Evolutionary conservation across 306 rosid species (phyloP).

Genomic region (Rubus parviflorus): DNA sequence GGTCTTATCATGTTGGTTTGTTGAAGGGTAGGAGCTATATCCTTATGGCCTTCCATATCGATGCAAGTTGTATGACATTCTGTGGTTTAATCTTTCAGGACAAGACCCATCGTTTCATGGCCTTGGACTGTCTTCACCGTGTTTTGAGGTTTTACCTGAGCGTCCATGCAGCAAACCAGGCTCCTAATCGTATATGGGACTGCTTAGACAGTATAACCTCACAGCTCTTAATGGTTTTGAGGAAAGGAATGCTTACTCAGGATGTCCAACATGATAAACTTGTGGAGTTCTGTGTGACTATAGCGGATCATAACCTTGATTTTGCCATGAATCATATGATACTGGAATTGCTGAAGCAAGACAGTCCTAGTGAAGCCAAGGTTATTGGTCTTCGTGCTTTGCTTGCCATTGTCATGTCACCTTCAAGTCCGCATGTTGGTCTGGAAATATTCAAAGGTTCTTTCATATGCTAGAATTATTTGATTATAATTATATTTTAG

Average conservation of each 20-base stretch:
- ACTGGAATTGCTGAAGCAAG: slow-evolving; percentile 91
- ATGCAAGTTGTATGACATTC: slow-evolving; percentile 31
- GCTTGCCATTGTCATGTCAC: slow-evolving; percentile 90
- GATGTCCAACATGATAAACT: slow-evolving; percentile 98
- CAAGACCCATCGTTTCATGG: slow-evolving; percentile 97
- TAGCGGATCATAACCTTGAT: slow-evolving; percentile 97
- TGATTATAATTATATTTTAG: slow-evolving; percentile 4
- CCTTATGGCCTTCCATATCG: slow-evolving; percentile 30
- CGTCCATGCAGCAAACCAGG: slow-evolving; percentile 83
- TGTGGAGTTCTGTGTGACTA: slow-evolving; percentile 95
- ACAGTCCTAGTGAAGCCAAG: slow-evolving; percentile 93
- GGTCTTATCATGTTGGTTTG: slow-evolving; percentile 23
- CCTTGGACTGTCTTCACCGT: slow-evolving; percentile 98
- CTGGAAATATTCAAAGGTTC: slow-evolving; percentile 88
- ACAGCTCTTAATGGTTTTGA: slow-evolving; percentile 79
- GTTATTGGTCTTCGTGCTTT: slow-evolving; percentile 98
- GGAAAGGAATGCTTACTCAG: slow-evolving; percentile 98
- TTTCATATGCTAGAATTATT: slow-evolving; percentile 18
- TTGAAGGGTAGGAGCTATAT: slow-evolving; percentile 17
- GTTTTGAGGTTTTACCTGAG: slow-evolving; percentile 94
- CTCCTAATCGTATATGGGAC: slow-evolving; percentile 93
- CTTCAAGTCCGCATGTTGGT: slow-evolving; percentile 82
- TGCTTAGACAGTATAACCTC: slow-evolving; percentile 92
- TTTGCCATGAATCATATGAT: slow-evolving; percentile 99
- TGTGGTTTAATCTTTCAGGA: slow-evolving; percentile 70